Evolutionary conservation across 768 basidiomycete genomes (phyloP).

Genomic region (Gyrodon lividus): DNA sequence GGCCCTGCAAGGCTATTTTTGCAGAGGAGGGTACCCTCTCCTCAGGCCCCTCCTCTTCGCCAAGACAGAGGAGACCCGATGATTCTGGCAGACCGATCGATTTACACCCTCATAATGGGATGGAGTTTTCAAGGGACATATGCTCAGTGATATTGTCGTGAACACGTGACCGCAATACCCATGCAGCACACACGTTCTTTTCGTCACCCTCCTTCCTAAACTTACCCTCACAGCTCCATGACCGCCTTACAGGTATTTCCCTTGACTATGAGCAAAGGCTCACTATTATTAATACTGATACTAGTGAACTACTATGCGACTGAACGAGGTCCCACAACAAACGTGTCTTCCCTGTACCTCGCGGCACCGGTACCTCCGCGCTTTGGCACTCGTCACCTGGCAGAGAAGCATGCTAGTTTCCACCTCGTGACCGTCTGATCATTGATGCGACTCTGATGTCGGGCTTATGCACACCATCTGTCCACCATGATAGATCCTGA

Average conservation of each 20-base stretch:
- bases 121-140: background rate
- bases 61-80: no score
- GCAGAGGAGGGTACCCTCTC: background rate
- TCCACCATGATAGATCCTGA: no score
- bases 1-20: background rate
- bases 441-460: no score
- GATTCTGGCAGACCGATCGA: no score
- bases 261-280: background rate
- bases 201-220: no score
- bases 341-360: slow-evolving; percentile 7
- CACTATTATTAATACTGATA: background rate
- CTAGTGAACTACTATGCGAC: background rate
- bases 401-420: background rate
- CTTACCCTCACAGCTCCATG: no score
- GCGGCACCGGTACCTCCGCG: background rate
- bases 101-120: background rate
- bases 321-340: slow-evolving; percentile 1
- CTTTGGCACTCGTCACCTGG: background rate
- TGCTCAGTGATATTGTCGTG: no score
- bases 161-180: no score
- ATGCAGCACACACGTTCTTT: no score
- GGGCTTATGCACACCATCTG: no score
- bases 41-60: no score
- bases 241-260: background rate
- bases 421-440: background rate